phyloP scores from a whole-genome alignment of 345 rosid species.

The Anastatica hierochuntica region DNA sequence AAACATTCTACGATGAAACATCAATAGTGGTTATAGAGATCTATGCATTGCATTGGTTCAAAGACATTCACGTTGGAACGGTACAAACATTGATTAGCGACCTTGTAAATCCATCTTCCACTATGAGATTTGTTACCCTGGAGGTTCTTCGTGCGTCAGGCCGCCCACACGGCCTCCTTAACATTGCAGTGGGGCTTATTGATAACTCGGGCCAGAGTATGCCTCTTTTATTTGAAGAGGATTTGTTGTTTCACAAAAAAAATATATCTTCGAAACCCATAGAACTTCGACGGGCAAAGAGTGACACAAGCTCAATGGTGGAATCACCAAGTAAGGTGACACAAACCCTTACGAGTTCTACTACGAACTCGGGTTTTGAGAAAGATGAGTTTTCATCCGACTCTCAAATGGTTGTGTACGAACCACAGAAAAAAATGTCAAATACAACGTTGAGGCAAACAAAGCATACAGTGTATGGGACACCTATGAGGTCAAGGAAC shows the following conservation, averaged over 20 bases:
- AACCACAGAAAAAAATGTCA: slow-evolving; percentile 11
- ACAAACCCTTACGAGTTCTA: slow-evolving; percentile 24
- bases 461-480: slow-evolving; percentile 18
- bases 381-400: slow-evolving; percentile 25
- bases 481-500: slow-evolving; percentile 26
- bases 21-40: slow-evolving; percentile 79
- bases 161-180: slow-evolving; percentile 75
- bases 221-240: slow-evolving; percentile 44
- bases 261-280: slow-evolving; percentile 42
- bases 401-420: slow-evolving; percentile 9
- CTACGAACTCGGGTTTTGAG: slow-evolving; percentile 29
- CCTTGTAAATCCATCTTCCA: slow-evolving; percentile 36
- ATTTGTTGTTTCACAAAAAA: slow-evolving; percentile 23
- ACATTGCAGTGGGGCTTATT: slow-evolving; percentile 63
- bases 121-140: slow-evolving; percentile 58
- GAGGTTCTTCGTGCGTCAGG: slow-evolving; percentile 81
- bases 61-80: slow-evolving; percentile 65
- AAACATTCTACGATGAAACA: slow-evolving; percentile 45
- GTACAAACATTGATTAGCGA: slow-evolving; percentile 61
- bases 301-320: slow-evolving; percentile 65
- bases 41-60: slow-evolving; percentile 75
- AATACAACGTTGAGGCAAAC: slow-evolving; percentile 2
- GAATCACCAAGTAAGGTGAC: slow-evolving; percentile 18
- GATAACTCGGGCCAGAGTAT: slow-evolving; percentile 78
- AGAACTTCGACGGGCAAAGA: slow-evolving; percentile 56